Percentiles rank a stretch among this genome's conserved stretches.
phyloP scores from a whole-genome alignment of 2,329 filamentous ascomycete genomes.

The Pseudofabraea citricarpa region DNA sequence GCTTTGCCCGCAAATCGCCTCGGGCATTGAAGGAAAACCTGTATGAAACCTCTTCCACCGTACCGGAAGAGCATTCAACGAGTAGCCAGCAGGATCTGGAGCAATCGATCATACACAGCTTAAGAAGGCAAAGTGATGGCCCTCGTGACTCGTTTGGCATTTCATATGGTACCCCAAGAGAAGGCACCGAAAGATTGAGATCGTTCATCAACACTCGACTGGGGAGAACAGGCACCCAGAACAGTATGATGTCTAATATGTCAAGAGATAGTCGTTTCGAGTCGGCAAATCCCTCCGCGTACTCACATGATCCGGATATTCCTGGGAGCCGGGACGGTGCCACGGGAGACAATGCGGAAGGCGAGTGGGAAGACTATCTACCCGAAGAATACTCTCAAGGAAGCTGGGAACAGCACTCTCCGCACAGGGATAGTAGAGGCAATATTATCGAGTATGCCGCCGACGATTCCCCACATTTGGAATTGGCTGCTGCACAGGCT shows the following conservation, averaged over 20 bases:
- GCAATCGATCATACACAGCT: slow-evolving; percentile 1
- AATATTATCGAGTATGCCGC: slow-evolving; percentile 8
- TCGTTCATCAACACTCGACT: slow-evolving; percentile 17
- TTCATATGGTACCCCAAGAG: slow-evolving; percentile 18
- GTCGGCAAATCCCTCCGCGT: slow-evolving; percentile 13
- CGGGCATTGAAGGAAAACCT: slow-evolving; percentile 4
- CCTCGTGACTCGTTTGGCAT: slow-evolving; percentile 19
- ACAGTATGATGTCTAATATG: slow-evolving; percentile 12
- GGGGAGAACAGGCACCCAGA: slow-evolving; percentile 8
- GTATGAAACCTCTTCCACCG: slow-evolving; percentile 22
- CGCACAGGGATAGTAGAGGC: slow-evolving; percentile 8
- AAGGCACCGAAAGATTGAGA: slow-evolving; percentile 23
- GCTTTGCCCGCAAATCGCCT: slow-evolving; percentile 11
- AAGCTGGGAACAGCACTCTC: slow-evolving; percentile 17
- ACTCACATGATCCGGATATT: slow-evolving; percentile 6
- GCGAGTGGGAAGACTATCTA: slow-evolving; percentile 13
- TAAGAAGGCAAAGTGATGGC: slow-evolving; percentile 10
- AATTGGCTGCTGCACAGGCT: neutral
- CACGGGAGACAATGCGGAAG: slow-evolving; percentile 1
- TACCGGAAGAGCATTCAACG: slow-evolving; percentile 18
- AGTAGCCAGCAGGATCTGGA: slow-evolving; percentile 6
- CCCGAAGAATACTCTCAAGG: slow-evolving; percentile 14
- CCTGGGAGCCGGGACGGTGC: neutral
- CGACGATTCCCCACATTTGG: slow-evolving; percentile 3
- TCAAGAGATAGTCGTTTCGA: slow-evolving; percentile 24